phyloP scores from a whole-genome alignment of 2,329 filamentous ascomycete species.

The Colletotrichum sidae region DNA sequence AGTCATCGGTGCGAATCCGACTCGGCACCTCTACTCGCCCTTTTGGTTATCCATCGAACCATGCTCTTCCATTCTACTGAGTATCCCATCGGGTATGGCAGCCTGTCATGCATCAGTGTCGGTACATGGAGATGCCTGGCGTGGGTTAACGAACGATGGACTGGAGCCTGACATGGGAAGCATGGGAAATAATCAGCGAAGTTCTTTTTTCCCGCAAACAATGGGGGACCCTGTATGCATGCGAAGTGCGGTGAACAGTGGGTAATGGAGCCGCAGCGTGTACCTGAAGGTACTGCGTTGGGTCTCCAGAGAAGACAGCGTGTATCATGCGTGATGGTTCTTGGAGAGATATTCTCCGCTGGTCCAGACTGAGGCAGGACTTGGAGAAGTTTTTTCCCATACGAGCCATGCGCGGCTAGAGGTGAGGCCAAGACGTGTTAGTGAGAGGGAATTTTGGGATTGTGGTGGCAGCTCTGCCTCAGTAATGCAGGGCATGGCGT shows the following conservation, averaged over 20 bases:
- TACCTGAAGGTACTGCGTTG: constrained; percentile 1
- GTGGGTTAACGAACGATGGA: constrained; percentile 1
- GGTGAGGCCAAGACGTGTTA: neutral
- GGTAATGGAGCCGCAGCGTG: constrained; percentile 21
- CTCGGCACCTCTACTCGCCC: constrained; percentile 9
- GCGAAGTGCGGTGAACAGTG: constrained; percentile 35
- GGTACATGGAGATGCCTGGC: neutral
- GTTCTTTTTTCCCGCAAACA: constrained; percentile 25
- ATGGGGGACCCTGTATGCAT: constrained; percentile 35
- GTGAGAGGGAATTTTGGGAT: constrained; percentile 8
- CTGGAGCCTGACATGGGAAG: constrained; percentile 4
- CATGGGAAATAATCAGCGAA: constrained; percentile 2
- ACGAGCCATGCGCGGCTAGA: constrained; percentile 7
- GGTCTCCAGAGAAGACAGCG: constrained; percentile 9
- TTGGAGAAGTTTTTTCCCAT: constrained; percentile 20
- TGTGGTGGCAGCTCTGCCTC: constrained; percentile 5
- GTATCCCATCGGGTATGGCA: constrained; percentile 11
- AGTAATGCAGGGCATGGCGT: neutral
- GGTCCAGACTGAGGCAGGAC: constrained; percentile 13
- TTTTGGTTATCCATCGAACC: constrained; percentile 1
- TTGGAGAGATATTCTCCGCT: constrained; percentile 24
- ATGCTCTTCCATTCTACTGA: too few species aligned
- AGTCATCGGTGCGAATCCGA: constrained; percentile 27
- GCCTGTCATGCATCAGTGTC: too few species aligned
- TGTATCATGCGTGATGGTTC: constrained; percentile 24